phyloP scores from a whole-genome alignment of 2,329 filamentous ascomycete species.

The Metarhizium album region DNA sequence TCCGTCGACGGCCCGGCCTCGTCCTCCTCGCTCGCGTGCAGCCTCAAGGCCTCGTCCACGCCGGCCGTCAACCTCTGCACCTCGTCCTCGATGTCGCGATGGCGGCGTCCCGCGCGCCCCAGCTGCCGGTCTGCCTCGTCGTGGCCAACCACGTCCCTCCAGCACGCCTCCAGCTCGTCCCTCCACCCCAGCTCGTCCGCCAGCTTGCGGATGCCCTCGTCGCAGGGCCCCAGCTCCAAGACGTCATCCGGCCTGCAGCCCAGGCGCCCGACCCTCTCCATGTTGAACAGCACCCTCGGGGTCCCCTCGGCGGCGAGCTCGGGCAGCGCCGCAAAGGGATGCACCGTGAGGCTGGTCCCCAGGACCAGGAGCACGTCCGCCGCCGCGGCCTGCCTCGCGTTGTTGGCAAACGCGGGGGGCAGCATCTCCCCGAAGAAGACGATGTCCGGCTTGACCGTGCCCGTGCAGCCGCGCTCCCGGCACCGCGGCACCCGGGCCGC shows the following conservation, averaged over 20 bases:
- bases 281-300: constrained; percentile 79
- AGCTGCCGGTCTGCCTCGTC: constrained; percentile 42
- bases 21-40: constrained; percentile 11
- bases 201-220: constrained; percentile 66
- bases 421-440: constrained; percentile 82
- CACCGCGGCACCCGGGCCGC: constrained; percentile 63
- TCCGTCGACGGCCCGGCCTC: neutral
- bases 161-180: constrained; percentile 68
- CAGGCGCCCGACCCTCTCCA: constrained; percentile 69
- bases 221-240: constrained; percentile 70
- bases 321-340: constrained; percentile 80
- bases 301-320: constrained; percentile 46
- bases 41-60: constrained; percentile 22
- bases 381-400: constrained; percentile 35
- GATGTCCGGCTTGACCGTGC: constrained; percentile 86
- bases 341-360: constrained; percentile 79
- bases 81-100: constrained; percentile 31
- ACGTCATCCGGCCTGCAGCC: constrained; percentile 78
- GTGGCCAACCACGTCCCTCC: constrained; percentile 57
- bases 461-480: constrained; percentile 48
- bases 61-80: constrained; percentile 28
- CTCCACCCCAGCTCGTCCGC: constrained; percentile 76
- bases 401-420: constrained; percentile 24
- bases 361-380: constrained; percentile 77
- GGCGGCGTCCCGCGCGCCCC: constrained; percentile 17